Conservation (phyloP, 1,284 basidiomycete species). For the Vanrija sp. region DNA sequence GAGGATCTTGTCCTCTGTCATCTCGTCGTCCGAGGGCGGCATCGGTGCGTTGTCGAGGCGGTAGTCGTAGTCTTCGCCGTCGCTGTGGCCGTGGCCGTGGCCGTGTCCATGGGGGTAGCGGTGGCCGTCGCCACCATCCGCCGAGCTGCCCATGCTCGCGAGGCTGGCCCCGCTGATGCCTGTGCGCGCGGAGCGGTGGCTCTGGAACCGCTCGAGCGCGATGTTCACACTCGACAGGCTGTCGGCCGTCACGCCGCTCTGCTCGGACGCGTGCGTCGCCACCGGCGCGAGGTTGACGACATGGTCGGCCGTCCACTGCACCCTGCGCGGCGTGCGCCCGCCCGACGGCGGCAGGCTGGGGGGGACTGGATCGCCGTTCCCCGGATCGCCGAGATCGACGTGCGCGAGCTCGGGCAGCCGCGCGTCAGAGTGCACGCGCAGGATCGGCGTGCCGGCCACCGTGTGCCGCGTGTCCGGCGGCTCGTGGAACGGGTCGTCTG, state of each 20-base stretch:
- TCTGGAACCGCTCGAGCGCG: slow-evolving; percentile 1
- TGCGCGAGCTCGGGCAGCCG: too few relatives aligned
- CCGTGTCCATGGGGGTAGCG: neutral
- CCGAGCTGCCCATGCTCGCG: slow-evolving; percentile 7
- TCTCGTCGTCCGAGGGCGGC: neutral
- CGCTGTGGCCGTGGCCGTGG: too few relatives aligned
- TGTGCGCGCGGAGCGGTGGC: neutral
- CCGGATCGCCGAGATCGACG: too few relatives aligned
- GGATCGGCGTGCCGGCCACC: too few relatives aligned
- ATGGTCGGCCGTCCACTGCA: slow-evolving; percentile 45
- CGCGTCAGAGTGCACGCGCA: too few relatives aligned
- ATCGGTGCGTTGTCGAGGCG: slow-evolving; percentile 36
- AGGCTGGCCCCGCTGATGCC: neutral
- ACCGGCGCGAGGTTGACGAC: slow-evolving; percentile 41
- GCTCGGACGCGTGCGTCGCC: slow-evolving; percentile 10
- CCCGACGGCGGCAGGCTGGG: slow-evolving; percentile 12
- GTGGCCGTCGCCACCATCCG: slow-evolving; percentile 2
- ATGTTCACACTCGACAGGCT: slow-evolving; percentile 38
- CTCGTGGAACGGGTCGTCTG: too few relatives aligned
- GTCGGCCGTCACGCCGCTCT: slow-evolving; percentile 23
- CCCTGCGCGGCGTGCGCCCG: slow-evolving; percentile 40
- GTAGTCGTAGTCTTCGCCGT: slow-evolving; percentile 48
- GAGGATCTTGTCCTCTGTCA: slow-evolving; percentile 15
- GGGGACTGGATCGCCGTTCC: too few relatives aligned
- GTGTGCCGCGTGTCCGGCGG: too few relatives aligned